Evolutionary conservation across 495 filamentous ascomycete species (phyloP).

Genomic region (Trichoderma virens): DNA sequence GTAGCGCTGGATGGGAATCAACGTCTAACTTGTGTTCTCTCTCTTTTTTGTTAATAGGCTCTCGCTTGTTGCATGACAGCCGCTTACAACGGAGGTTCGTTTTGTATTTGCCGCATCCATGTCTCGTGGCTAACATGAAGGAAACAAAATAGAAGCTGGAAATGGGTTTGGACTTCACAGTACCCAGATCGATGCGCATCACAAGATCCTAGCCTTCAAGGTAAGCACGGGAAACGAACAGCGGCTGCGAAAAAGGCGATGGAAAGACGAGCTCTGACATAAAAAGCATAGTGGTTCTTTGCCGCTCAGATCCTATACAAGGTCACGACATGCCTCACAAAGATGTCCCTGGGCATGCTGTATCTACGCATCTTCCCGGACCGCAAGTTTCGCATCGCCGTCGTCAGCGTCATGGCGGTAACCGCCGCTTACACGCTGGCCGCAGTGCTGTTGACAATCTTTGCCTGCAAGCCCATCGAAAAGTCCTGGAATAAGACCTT

Average conservation of each 20-base stretch:
- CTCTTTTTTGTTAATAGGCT: neutral
- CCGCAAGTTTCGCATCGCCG: conserved; percentile 10
- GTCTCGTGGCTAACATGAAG: neutral
- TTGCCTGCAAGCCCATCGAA: conserved; percentile 7
- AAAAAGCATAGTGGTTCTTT: conserved; percentile 2
- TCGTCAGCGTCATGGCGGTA: neutral
- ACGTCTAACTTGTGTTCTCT: too few relatives aligned
- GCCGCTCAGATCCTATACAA: conserved; percentile 10
- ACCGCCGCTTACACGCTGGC: conserved; percentile 1
- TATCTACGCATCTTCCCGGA: conserved; percentile 10
- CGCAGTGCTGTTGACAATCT: neutral
- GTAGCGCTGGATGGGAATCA: neutral
- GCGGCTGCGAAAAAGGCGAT: too few relatives aligned
- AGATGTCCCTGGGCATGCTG: neutral
- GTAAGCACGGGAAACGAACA: neutral
- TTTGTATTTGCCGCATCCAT: too few relatives aligned
- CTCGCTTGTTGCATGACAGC: neutral
- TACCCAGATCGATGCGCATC: neutral
- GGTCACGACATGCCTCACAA: conserved; percentile 7
- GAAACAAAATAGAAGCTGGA: conserved; percentile 1
- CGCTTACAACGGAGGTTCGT: conserved; percentile 4
- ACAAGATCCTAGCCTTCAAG: neutral
- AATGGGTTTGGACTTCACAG: conserved; percentile 2
- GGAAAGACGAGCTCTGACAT: neutral
- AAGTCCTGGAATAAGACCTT: conserved; percentile 6